Conservation (phyloP, 768 basidiomycete genomes). For the Mycena polygramma region DNA sequence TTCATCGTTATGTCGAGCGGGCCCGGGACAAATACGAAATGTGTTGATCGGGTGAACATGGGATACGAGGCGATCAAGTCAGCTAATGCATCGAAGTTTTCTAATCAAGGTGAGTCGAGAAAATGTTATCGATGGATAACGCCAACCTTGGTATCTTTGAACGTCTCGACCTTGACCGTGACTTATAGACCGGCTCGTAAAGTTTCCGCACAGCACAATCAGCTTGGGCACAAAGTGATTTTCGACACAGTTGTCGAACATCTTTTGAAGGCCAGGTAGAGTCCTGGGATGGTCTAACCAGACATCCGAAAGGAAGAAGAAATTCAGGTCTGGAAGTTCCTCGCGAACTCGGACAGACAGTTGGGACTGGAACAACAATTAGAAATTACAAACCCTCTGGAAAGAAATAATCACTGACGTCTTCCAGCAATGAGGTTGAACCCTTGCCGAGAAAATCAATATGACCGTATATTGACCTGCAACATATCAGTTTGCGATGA, state of each 20-base stretch:
- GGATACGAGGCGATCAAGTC: conserved; percentile 89
- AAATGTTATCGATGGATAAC: neutral
- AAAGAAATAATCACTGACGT: conserved; percentile 64
- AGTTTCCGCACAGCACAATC: conserved; percentile 95
- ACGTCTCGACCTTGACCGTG: conserved; percentile 85
- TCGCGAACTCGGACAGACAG: conserved; percentile 72
- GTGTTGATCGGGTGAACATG: conserved; percentile 78
- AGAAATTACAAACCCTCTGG: neutral
- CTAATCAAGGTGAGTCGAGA: conserved; percentile 46
- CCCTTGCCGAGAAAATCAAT: conserved; percentile 98
- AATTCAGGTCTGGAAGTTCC: conserved; percentile 82
- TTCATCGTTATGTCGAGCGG: conserved; percentile 91
- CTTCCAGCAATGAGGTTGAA: conserved; percentile 89
- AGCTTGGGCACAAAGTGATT: conserved; percentile 89
- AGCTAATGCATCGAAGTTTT: conserved; percentile 88
- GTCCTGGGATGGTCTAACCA: conserved; percentile 94
- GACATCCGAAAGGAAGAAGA: conserved; percentile 96
- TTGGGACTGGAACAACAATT: conserved; percentile 60
- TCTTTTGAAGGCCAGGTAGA: conserved; percentile 79
- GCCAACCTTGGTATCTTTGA: conserved; percentile 85
- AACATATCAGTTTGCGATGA: conserved; percentile 6
- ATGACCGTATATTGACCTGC: conserved; percentile 93
- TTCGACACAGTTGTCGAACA: conserved; percentile 93
- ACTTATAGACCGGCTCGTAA: conserved; percentile 84
- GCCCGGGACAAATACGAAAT: conserved; percentile 96